Conservation (phyloP, 2,329 filamentous ascomycete species). For the Raffaelea deltoideospora region DNA sequence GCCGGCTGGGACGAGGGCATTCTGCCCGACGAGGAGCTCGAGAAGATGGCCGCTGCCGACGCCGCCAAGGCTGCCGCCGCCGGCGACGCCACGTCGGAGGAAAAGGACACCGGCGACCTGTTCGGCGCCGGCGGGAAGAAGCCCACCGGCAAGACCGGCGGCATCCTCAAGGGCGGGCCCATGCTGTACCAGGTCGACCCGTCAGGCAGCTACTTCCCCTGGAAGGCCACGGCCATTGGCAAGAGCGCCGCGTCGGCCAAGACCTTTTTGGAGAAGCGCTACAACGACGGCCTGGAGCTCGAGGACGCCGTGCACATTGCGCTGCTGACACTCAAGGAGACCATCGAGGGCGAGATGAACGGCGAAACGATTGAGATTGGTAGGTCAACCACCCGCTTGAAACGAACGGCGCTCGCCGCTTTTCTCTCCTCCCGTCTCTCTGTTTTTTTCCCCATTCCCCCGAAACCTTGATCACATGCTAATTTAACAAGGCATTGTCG, state of each 20-base stretch:
- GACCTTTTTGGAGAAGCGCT: slow-evolving; percentile 98
- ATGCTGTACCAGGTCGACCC: slow-evolving; percentile 98
- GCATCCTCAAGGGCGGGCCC: slow-evolving; percentile 86
- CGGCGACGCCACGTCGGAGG: slow-evolving; percentile 24
- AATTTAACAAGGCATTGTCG: slow-evolving; percentile 63
- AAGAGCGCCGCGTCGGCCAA: slow-evolving; percentile 98
- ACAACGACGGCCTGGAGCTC: slow-evolving; percentile 90
- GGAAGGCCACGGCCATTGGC: slow-evolving; percentile 98
- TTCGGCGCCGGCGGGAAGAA: slow-evolving; percentile 42
- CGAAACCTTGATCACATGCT: not conserved
- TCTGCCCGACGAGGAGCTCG: slow-evolving; percentile 63
- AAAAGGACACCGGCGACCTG: slow-evolving; percentile 3
- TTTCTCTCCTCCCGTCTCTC: not conserved
- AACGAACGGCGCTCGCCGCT: too few relatives aligned
- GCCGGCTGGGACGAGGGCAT: slow-evolving; percentile 97
- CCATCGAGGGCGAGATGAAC: slow-evolving; percentile 98
- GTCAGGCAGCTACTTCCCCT: slow-evolving; percentile 97
- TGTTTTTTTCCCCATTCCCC: not conserved
- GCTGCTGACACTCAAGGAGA: slow-evolving; percentile 92
- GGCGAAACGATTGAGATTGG: slow-evolving; percentile 97
- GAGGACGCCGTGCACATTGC: slow-evolving; percentile 99
- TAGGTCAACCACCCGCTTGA: too few relatives aligned
- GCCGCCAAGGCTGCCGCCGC: slow-evolving; percentile 27
- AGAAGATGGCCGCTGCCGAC: slow-evolving; percentile 30
- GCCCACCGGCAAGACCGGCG: slow-evolving; percentile 74